Base-by-base conservation (phyloP, 768 basidiomycete species). In the Imleria badia region DNA sequence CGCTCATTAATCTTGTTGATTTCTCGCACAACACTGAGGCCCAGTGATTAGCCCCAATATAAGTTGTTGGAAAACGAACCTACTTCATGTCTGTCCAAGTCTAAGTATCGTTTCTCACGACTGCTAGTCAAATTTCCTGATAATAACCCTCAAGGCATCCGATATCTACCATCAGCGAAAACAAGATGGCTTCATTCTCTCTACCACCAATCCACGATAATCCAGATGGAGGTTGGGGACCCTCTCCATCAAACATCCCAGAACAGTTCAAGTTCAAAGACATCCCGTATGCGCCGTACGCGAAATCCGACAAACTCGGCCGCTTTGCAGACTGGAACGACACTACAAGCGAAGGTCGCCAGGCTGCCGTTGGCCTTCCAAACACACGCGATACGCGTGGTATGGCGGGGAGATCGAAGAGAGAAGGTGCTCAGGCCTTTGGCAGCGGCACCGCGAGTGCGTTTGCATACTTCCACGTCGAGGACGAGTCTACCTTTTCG, bases 301-400 rank as follows among this genome's bases (percentile, higher is more conserved):
- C 94, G 75, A 99, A 99, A 84, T 87, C 92, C 35, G 97, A 99
- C 80, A 98, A 98, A 73, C 86, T 99, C 52, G 94, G 93, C 49
- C 87, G 96, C 49, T 91, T 99, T 67, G 96, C 96, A 45, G 96
- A 99, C 77, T 99, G 96, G 95, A 92, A 93, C 72, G 91, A 93
- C 48, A 73, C 84, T 23, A 80, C 86, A 30, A 67, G 80, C 48
- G 87, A 89, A 66, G 78, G 73, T 58, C 83, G 86, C 44, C 84
- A 86, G 66, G 63, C 78, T 35, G 72, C 79, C 52, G 71, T 77
- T 34, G 82, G 85, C 11, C 70, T 69, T 60, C 77, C 76, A 55
- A 73, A 66, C 57, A 68, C 80, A 54, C 74, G 81, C 61, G 72
- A 74, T 46, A 60, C 73, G n/a, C 83, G 86, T 47, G 78, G 79